phyloP scores from a whole-genome alignment of 495 filamentous ascomycete genomes.

The Xanthoparmelia taractica region DNA sequence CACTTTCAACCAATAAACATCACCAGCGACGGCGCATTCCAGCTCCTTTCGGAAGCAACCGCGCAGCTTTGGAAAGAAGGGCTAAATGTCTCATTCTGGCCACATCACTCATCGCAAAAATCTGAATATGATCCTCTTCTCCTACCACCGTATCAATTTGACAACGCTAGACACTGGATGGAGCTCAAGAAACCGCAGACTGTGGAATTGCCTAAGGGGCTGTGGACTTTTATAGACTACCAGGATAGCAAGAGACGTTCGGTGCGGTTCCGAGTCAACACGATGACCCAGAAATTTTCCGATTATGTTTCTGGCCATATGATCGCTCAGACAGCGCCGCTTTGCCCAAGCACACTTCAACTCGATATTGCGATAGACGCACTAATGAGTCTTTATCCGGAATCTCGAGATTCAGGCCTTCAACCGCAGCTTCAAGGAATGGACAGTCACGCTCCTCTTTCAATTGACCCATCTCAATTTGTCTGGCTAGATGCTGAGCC shows the following conservation, averaged over 20 bases:
- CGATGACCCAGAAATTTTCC: conserved; percentile 33
- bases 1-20: conserved; percentile 11
- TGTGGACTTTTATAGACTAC: conserved; percentile 40
- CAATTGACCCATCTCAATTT: conserved; percentile 32
- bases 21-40: neutral
- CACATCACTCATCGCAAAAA: conserved; percentile 26
- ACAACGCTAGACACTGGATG: conserved; percentile 32
- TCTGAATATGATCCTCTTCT: conserved; percentile 17
- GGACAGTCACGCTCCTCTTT: conserved; percentile 37
- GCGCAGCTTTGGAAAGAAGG: conserved; percentile 29
- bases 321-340: conserved; percentile 40
- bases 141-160: conserved; percentile 38
- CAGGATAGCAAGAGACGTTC: conserved; percentile 31
- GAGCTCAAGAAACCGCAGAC: conserved; percentile 18
- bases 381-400: conserved; percentile 34
- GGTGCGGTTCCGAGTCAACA: conserved; percentile 45
- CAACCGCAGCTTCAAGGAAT: conserved; percentile 35
- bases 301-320: conserved; percentile 37
- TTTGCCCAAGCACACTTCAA: conserved; percentile 42
- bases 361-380: conserved; percentile 45
- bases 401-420: conserved; percentile 15
- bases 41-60: conserved; percentile 24
- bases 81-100: conserved; percentile 31
- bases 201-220: conserved; percentile 15
- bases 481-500: conserved; percentile 36